These are phyloP conservation scores for Mycena sanguinolenta DNA, from an alignment of 768 basidiomycete genomes.

Conservation along the genomic window DNA sequence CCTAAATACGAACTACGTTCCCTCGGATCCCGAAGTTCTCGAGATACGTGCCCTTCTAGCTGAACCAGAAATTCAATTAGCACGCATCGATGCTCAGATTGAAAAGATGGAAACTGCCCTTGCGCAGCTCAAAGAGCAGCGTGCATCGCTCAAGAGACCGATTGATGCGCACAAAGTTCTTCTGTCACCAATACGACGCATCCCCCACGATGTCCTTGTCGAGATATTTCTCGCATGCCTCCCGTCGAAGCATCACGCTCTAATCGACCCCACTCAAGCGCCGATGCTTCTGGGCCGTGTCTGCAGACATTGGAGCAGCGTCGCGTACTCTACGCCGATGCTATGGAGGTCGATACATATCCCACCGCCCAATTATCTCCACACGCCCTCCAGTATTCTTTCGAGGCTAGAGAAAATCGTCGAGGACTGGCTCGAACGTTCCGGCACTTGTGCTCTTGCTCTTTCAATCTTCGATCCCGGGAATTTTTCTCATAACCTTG, in stretches of 20 bases:
- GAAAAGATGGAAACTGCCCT: too few species aligned
- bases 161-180: slow-evolving; percentile 7
- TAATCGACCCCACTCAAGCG: slow-evolving; percentile 1
- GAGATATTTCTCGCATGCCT: slow-evolving; percentile 25
- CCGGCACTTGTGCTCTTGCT: background rate
- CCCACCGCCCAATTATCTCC: background rate
- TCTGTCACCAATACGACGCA: background rate
- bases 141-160: too few species aligned
- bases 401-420: background rate
- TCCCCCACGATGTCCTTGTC: slow-evolving; percentile 17
- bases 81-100: too few species aligned
- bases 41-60: too few species aligned
- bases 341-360: slow-evolving; percentile 24
- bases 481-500: too few species aligned
- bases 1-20: too few species aligned
- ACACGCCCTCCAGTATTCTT: background rate
- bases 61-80: too few species aligned
- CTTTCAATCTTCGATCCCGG: background rate
- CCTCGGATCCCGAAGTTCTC: too few species aligned
- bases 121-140: too few species aligned
- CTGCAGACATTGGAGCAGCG: slow-evolving; percentile 20
- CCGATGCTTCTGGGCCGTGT: background rate
- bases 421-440: background rate
- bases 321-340: slow-evolving; percentile 16
- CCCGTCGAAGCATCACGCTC: slow-evolving; percentile 5